phyloP scores from a whole-genome alignment of 345 rosid genomes.

The Rhodomyrtus tomentosa region DNA sequence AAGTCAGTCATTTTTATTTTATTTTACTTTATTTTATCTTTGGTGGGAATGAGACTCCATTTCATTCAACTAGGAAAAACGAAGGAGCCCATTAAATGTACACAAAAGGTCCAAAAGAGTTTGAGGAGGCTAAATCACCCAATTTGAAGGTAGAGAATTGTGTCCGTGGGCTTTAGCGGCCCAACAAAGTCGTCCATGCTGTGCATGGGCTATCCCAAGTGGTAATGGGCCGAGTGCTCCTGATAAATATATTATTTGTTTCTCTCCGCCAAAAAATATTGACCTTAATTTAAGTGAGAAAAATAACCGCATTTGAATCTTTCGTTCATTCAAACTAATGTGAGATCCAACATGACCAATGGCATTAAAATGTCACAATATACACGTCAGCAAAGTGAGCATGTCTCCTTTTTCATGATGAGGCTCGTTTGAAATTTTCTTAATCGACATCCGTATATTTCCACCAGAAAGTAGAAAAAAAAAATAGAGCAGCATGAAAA shows the following conservation, averaged over 20 bases:
- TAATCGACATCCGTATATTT: background rate
- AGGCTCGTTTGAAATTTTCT: background rate
- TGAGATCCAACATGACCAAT: accelerated
- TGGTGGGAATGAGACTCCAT: too few species aligned
- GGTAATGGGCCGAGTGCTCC: background rate
- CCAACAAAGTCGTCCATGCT: too few species aligned
- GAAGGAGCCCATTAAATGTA: too few species aligned
- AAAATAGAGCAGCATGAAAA: background rate
- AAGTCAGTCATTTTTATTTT: too few species aligned
- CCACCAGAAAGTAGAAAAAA: accelerated
- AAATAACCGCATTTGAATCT: background rate
- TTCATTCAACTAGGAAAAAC: too few species aligned
- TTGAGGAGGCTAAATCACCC: too few species aligned
- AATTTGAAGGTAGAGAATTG: too few species aligned
- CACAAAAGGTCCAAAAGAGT: too few species aligned
- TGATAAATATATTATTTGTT: background rate
- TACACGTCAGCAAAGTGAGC: background rate
- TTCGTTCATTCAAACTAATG: background rate
- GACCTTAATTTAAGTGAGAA: background rate
- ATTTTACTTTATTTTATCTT: too few species aligned
- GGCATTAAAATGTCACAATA: background rate
- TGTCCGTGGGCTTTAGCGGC: too few species aligned
- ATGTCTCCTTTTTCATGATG: too few species aligned
- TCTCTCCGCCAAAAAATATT: background rate
- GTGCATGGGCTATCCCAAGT: background rate